Base-by-base conservation (phyloP, 495 filamentous ascomycete genomes). In the Apodospora peruviana region DNA sequence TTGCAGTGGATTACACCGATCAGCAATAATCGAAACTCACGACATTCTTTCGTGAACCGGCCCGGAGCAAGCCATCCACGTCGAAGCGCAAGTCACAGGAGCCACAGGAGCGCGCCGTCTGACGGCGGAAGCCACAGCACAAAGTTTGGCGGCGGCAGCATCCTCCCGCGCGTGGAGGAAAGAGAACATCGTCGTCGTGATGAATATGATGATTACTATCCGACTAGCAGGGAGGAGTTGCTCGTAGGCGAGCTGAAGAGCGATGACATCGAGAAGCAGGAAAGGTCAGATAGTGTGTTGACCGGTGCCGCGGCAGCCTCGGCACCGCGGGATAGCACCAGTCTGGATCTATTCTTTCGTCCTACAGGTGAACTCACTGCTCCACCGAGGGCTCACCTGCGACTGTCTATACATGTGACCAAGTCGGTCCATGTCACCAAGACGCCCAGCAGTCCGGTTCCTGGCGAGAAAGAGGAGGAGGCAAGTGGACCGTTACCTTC, bases 1-100 rank as follows among this genome's bases (percentile, higher is more conserved):
- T 53, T 62, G 1, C 51, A 43, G 2, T 62, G 57, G 61, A 60
- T 62, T 40, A 60, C 57, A 0, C 61, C 56, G 2, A 24, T 57
- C 40, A 37, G 2, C 43, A 32, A 20, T 29, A 37, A 40, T n/a
- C n/a, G n/a, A n/a, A n/a, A n/a, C n/a, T n/a, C n/a, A n/a, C n/a
- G n/a, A n/a, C n/a, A n/a, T n/a, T n/a, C n/a, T n/a, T n/a, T n/a
- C n/a, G n/a, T n/a, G n/a, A n/a, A n/a, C n/a, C n/a, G n/a, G n/a
- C n/a, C n/a, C n/a, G n/a, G n/a, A n/a, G n/a, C n/a, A n/a, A n/a
- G n/a, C n/a, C n/a, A n/a, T n/a, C n/a, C n/a, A n/a, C n/a, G n/a
- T n/a, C n/a, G 27, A 12, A 5, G 27, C 27, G 27, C 27, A 7
- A 32, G 7, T 7, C 7, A 5, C 5, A 32, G 27, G n/a, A n/a